Conservation (phyloP, 2,329 filamentous ascomycete genomes). For the Ascomycota sp. region DNA sequence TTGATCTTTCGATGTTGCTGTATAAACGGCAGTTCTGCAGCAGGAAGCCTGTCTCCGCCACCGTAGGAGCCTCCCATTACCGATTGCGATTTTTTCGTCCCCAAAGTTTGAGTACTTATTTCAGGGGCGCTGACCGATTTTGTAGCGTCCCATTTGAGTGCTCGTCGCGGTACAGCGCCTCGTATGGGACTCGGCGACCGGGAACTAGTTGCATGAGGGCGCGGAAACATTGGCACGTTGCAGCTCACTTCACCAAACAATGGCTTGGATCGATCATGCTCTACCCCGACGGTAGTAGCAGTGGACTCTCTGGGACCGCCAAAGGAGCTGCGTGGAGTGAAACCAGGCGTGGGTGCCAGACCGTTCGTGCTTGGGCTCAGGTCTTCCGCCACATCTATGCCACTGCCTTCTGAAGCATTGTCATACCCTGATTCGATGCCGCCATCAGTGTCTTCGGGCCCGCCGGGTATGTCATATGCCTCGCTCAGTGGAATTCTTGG, state of each 20-base stretch:
- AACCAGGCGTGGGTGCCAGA: constrained; percentile 24
- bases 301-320: constrained; percentile 22
- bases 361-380: constrained; percentile 30
- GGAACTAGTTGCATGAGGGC: constrained; percentile 34
- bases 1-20: constrained; percentile 29
- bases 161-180: constrained; percentile 29
- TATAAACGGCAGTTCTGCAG: constrained; percentile 25
- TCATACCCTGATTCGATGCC: constrained; percentile 21
- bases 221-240: constrained; percentile 32
- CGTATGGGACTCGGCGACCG: constrained; percentile 56
- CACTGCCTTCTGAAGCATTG: constrained; percentile 34
- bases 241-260: constrained; percentile 35
- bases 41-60: constrained; percentile 13
- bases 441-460: constrained; percentile 20
- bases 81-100: constrained; percentile 16
- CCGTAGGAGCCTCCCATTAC: constrained; percentile 18
- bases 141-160: constrained; percentile 25
- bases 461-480: constrained; percentile 13
- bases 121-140: constrained; percentile 41
- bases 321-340: constrained; percentile 40
- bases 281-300: constrained; percentile 13
- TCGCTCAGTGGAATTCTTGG: constrained; percentile 12
- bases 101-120: constrained; percentile 33
- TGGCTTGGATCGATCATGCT: constrained; percentile 20
- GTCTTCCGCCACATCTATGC: constrained; percentile 44